Evolutionary conservation across 257 asterid genomes (phyloP), one percentile per base, ranked within the genome.

Genomic region (Lycium ferocissimum): DNA sequence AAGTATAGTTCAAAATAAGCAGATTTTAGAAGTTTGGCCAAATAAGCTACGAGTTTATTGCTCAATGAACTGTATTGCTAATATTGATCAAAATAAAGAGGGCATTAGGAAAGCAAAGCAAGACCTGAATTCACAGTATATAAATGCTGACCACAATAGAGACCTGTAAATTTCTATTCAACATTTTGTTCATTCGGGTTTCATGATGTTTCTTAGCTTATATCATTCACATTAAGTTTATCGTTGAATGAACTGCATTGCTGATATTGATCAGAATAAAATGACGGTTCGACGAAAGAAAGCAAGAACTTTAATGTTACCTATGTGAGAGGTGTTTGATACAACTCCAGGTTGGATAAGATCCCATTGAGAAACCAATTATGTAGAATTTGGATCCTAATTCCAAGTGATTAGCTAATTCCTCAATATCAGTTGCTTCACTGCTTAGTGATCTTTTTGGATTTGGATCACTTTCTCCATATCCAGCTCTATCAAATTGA

Each of bases 381-480:
- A 96, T 89, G 71, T 90, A 87, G 82, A 94, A 94, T 79, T 87
- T 93, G 76, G 96, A 84, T 80, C 99, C 99, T 20, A 93, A 71
- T 80, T 92, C 89, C 70, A 96, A 67, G 49, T 87, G 89, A 86
- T 96, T 97, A 14, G 97, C 99, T 20, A 96, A 82, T 89, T 96
- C 98, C 69, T 95, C 97, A 18, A 96, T 93, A 84, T 96, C 99
- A 18, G 91, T 90, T 51, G 98, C 95, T 85, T 93, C 97, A 49
- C 94, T 95, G 80, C 92, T 96, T 18, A 93, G 58, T 12, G 98
- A 90, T 56, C 98, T 87, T 85, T 89, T 91, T 6, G 93, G 95
- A 84, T 96, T 93, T 37, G 98, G 98, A 87, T 94, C 98, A 81
- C 99, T 96, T 61, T 94, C 97, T 1, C 99, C 99, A 88, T 96